phyloP scores from a whole-genome alignment of 768 basidiomycete species.

The Exidia glandulosa region DNA sequence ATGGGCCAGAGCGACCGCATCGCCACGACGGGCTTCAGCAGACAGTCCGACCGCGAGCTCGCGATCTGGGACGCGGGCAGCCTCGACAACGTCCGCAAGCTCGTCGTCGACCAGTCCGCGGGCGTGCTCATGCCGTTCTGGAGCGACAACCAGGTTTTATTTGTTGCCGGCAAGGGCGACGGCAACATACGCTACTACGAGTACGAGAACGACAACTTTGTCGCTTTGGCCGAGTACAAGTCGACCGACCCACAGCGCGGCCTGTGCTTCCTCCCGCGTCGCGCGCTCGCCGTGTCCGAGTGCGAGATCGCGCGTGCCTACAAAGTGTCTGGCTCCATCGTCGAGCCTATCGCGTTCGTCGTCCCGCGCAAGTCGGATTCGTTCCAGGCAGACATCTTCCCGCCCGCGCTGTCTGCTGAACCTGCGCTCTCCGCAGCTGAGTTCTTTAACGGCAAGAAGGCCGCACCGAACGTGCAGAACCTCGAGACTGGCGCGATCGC shows the following conservation, averaged over 20 bases:
- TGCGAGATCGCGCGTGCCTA: conserved; percentile 94
- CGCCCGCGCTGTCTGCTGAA: conserved; percentile 75
- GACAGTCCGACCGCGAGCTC: conserved; percentile 90
- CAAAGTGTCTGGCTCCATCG: conserved; percentile 61
- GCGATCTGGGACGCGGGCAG: conserved; percentile 80
- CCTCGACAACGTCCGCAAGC: conserved; percentile 64
- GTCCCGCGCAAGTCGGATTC: conserved; percentile 92
- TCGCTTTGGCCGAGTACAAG: conserved; percentile 73
- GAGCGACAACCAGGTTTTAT: conserved; percentile 85
- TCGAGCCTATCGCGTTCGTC: conserved; percentile 92
- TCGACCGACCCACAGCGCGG: conserved; percentile 90
- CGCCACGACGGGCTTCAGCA: conserved; percentile 93
- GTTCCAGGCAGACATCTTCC: conserved; percentile 97
- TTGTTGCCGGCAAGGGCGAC: conserved; percentile 90
- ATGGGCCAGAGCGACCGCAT: conserved; percentile 83
- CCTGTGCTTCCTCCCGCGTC: conserved; percentile 91
- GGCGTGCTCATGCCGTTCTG: conserved; percentile 98
- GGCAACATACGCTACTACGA: conserved; percentile 98
- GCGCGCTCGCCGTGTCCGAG: conserved; percentile 76
- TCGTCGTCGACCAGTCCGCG: conserved; percentile 76
- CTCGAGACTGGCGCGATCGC: conserved; percentile 54
- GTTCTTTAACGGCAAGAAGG: conserved; percentile 78
- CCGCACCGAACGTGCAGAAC: conserved; percentile 66
- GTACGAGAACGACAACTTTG: conserved; percentile 76
- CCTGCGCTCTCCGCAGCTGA: conserved; percentile 72